phyloP scores from a whole-genome alignment of 768 basidiomycete species.

The Mycena pura region DNA sequence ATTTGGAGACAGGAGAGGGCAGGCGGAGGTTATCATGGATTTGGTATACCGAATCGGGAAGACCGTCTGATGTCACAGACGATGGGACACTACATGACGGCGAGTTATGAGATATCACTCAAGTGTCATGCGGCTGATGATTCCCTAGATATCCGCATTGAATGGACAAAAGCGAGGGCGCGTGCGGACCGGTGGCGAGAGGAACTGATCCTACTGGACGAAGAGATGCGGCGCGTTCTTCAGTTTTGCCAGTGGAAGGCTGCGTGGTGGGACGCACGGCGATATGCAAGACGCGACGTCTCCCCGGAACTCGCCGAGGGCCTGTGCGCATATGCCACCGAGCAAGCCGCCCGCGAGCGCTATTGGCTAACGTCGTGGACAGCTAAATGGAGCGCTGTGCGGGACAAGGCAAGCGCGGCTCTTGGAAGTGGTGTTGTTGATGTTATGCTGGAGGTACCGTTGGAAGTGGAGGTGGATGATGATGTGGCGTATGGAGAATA shows the following conservation, averaged over 20 bases:
- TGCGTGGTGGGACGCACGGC: slow-evolving; percentile 4
- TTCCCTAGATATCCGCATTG: slow-evolving; percentile 25
- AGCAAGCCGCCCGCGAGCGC: not conserved
- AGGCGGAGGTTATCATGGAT: slow-evolving; percentile 23
- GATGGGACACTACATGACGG: not conserved
- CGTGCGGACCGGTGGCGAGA: slow-evolving; percentile 33
- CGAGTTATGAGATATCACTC: not conserved
- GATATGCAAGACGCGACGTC: not conserved
- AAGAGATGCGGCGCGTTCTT: slow-evolving; percentile 36
- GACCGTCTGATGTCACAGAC: not conserved
- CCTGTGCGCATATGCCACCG: not conserved
- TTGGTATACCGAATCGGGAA: slow-evolving; percentile 9
- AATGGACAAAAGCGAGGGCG: slow-evolving; percentile 34
- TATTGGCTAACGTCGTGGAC: not conserved
- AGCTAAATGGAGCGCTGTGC: not conserved
- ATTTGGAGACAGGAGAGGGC: slow-evolving; percentile 21
- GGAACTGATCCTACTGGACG: slow-evolving; percentile 29
- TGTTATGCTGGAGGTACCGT: no score
- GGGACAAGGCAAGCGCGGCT: no score
- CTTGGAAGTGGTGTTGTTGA: no score
- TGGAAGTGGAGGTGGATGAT: no score
- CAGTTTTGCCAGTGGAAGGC: slow-evolving; percentile 24
- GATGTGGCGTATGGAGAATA: no score
- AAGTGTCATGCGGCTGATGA: not conserved
- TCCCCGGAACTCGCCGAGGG: not conserved